Base-by-base conservation (phyloP, 1,139 yeast genomes). In the Nakaseomyces kungkrabaensis region DNA sequence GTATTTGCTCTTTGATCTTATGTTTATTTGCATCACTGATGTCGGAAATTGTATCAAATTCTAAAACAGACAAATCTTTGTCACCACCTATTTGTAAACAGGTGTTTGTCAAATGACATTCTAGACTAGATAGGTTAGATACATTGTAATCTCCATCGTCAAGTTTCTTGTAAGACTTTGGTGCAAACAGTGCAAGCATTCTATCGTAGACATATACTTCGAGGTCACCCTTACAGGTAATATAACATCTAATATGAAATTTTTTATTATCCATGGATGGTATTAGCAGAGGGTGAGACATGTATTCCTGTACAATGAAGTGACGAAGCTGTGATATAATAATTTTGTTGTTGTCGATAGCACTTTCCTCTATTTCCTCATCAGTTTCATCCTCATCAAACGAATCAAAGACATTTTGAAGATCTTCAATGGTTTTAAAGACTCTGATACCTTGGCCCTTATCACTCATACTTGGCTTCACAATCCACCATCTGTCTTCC, bases 401-500 rank as follows among this genome's bases (percentile, higher is more conserved):
- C 5, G 85, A 81, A 60, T 92, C 85, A 65, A 92, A 92, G 9
- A 90, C 82, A 2, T 68, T 76, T 63, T 90, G 97, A 49, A 92
- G 71, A 58, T 89, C 95, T 10, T 81, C 86, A 34, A 88, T 72
- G 0, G 90, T 82, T 49, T 75, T 75, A 69, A 92, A 92, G 1
- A 92, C 68, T 46, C 96, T 72, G 44, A 92, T 89, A 0, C 98
- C 98, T 65, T 92, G 97, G 9, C 96, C 98, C 63, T 92, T 83
- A 62, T 92, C 98, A 60, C 95, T 85, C 97, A 92, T 89, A 57
- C 96, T 82, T 10, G 98, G 98, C 63, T 92, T 92, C 60, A 92
- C 72, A 47, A 92, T 92, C 90, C 94, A 92, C 49, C 83, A 77
- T 56, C 76, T 78, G 50, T 83, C 82, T 34, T 79, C 80, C 5